These are phyloP conservation scores for Coemansia sp. DNA, from an alignment of 371 early-diverging fungal species.

Conservation along the genomic window DNA sequence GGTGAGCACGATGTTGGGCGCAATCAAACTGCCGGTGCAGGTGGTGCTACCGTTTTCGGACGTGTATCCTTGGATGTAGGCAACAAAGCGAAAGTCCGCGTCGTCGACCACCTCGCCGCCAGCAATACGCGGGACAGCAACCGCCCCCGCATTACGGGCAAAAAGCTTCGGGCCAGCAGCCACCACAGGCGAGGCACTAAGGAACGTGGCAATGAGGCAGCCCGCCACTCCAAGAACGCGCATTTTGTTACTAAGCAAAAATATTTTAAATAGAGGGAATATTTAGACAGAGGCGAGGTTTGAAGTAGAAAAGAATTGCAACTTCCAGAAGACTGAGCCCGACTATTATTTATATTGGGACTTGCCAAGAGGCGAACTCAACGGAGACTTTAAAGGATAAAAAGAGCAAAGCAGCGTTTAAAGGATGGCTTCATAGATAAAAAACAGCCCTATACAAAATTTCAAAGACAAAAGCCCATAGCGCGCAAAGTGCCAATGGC, in stretches of 20 bases:
- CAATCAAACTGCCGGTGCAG: slow-evolving; percentile 49
- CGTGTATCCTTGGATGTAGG: slow-evolving; percentile 11
- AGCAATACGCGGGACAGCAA: slow-evolving; percentile 10
- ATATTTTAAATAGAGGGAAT: background rate
- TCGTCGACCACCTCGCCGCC: slow-evolving; percentile 17
- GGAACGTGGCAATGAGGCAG: too few species aligned
- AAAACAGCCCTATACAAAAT: background rate
- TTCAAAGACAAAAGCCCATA: background rate
- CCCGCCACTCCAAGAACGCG: background rate
- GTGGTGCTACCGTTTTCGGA: background rate
- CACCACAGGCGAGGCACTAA: background rate
- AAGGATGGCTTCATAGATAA: background rate
- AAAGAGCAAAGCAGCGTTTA: background rate
- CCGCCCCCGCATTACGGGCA: background rate
- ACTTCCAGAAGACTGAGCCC: background rate
- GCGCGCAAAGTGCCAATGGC: too few species aligned
- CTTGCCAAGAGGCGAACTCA: background rate
- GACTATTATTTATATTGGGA: background rate
- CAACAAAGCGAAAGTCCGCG: slow-evolving; percentile 14
- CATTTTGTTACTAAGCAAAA: slow-evolving; percentile 3
- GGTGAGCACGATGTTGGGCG: slow-evolving; percentile 45
- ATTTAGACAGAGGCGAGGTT: background rate
- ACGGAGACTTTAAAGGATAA: background rate
- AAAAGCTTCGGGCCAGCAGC: background rate
- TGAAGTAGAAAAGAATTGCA: background rate